Base-by-base conservation (phyloP, 192 early-diverging fungal genomes). In the Podila epicladia region DNA sequence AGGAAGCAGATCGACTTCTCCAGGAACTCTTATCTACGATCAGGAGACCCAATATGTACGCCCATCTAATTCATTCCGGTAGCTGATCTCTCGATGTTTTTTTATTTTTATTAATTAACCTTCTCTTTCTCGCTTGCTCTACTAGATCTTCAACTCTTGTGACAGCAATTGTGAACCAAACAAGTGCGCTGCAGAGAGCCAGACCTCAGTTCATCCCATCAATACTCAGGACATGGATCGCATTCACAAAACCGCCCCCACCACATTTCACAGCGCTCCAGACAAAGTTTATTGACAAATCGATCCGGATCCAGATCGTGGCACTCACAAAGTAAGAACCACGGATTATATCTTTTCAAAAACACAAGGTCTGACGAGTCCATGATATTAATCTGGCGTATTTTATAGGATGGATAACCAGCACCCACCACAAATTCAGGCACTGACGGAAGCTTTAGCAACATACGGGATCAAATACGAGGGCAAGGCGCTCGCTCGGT, bases 191-290 rank as follows among this genome's bases (percentile, higher is more conserved):
- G 45, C 77, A 73, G 35, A 53, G 77, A 31, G 67, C 77, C 2
- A 29, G 77, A 33, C 77, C 77, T n/a, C 77, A 80, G 58, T 73
- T 73, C 63, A 73, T 80, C 51, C 77, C 77, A 1, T 55, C 59
- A 49, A 65, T 80, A 65, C 77, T 80, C 26, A 53, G 50, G 32
- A 73, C 53, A 33, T 73, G 70, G 77, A 32, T 37, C 1, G 37
- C 66, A 7, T 80, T 73, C 48, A 50, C 35, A 4, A 80, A 45
- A 61, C 66, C 71, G 15, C 41, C 64, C 2, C 77, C 62, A 11
- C 77, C 77, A 3, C 77, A 73, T 9, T 60, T 80, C 38, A 62
- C 65, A 15, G 60, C 65, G 24, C 57, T 73, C 0, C 70, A 80
- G 61, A 67, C 37, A 28, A 73, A 58, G 48, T 80, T 73, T 6